phyloP scores from a whole-genome alignment of 2,329 filamentous ascomycete species.

The Xylariales sp. region DNA sequence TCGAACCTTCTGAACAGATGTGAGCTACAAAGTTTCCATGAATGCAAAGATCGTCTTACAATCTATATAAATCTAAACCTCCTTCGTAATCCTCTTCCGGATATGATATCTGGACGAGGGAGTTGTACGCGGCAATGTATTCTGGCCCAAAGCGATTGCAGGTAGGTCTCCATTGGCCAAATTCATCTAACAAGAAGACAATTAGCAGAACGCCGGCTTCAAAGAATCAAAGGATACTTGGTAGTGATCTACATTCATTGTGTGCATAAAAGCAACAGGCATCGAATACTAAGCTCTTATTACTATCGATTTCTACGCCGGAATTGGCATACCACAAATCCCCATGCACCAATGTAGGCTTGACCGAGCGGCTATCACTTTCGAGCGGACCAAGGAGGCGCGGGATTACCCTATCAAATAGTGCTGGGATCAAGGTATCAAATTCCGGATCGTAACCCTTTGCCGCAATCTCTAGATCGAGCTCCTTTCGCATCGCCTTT shows the following conservation, averaged over 20 bases:
- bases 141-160: no score
- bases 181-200: no score
- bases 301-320: conserved; percentile 7
- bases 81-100: no score
- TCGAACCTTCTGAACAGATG: no score
- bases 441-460: conserved; percentile 12
- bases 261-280: conserved; percentile 10
- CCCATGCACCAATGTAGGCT: conserved; percentile 9
- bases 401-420: conserved; percentile 12
- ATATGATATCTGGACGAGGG: no score
- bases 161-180: no score
- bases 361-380: conserved; percentile 4
- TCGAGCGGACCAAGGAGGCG: conserved; percentile 12
- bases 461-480: conserved; percentile 9
- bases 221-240: no score
- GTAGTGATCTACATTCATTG: conserved; percentile 14
- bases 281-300: conserved; percentile 9
- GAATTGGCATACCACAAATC: conserved; percentile 15
- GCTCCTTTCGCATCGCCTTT: conserved; percentile 2
- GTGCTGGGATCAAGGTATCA: conserved; percentile 1
- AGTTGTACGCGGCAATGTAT: no score
- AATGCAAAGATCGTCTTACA: no score
- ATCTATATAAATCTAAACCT: no score
- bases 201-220: no score
- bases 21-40: no score